These are phyloP conservation scores for Nidularia pulvinata DNA, from an alignment of 768 basidiomycete genomes.

Conservation along the genomic window DNA sequence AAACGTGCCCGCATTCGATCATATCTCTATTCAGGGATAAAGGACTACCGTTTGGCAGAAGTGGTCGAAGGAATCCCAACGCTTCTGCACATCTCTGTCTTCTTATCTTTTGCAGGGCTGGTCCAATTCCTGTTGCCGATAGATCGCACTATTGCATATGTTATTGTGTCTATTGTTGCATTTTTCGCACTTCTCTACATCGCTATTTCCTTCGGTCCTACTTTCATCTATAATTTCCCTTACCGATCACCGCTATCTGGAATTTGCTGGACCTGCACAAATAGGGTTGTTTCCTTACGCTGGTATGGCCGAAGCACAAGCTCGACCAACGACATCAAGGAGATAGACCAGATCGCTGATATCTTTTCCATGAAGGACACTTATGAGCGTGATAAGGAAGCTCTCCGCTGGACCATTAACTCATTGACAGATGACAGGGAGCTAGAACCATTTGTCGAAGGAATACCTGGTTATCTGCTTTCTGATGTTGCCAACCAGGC, in stretches of 20 bases:
- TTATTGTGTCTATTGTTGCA: neutral
- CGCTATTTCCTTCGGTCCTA: neutral
- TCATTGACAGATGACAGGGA: no score
- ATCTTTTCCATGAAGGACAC: no score
- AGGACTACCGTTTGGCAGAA: conserved; percentile 31
- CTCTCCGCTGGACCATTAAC: no score
- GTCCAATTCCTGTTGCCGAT: conserved; percentile 39
- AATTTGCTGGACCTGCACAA: no score
- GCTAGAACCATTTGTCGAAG: no score
- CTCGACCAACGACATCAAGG: no score
- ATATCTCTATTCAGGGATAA: conserved; percentile 35
- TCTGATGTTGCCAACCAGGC: no score
- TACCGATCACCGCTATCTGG: neutral
- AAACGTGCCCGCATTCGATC: conserved; percentile 38
- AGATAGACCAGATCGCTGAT: no score
- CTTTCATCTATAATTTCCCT: neutral
- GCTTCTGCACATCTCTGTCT: conserved; percentile 47
- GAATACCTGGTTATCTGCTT: no score
- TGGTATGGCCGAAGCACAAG: no score
- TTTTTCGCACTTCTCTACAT: neutral
- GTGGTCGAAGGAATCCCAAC: conserved; percentile 40
- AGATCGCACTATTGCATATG: conserved; percentile 22
- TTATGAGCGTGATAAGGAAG: no score
- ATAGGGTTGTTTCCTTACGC: no score
- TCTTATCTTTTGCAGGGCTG: conserved; percentile 50